phyloP scores from a whole-genome alignment of 2,329 filamentous ascomycete genomes.

The Tolypocladium tropicale region DNA sequence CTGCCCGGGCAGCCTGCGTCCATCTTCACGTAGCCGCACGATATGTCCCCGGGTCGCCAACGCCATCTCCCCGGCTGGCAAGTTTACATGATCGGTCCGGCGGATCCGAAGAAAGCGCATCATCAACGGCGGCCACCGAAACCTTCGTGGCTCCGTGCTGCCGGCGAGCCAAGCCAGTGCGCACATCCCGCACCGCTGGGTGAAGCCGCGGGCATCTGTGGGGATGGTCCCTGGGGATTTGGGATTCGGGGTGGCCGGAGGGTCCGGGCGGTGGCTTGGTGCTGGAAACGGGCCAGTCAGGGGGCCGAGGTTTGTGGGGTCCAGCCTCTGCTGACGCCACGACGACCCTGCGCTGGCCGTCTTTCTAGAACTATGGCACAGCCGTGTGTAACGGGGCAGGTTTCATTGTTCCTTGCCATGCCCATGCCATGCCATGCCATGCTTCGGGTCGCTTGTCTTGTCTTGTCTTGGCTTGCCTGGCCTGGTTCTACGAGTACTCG shows the following conservation, averaged over 20 bases:
- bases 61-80: not conserved
- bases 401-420: not conserved
- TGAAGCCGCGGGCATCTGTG: not conserved
- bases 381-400: not conserved
- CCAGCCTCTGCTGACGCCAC: not conserved
- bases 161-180: not conserved
- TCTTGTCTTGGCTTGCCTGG: too few relatives aligned
- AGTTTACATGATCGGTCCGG: not conserved
- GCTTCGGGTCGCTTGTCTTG: too few relatives aligned
- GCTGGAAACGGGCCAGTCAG: not conserved
- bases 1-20: too few relatives aligned
- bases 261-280: not conserved
- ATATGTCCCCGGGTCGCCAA: not conserved
- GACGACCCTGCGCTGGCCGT: not conserved
- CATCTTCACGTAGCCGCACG: not conserved
- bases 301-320: not conserved
- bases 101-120: not conserved
- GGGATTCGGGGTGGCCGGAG: not conserved
- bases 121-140: not conserved
- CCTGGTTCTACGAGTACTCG: too few relatives aligned
- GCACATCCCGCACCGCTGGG: not conserved
- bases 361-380: not conserved
- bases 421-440: too few relatives aligned
- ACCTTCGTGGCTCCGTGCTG: not conserved
- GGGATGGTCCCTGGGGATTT: not conserved